Evolutionary conservation across 2,329 filamentous ascomycete genomes (phyloP).

Genomic region (Sordariomycetes sp.): DNA sequence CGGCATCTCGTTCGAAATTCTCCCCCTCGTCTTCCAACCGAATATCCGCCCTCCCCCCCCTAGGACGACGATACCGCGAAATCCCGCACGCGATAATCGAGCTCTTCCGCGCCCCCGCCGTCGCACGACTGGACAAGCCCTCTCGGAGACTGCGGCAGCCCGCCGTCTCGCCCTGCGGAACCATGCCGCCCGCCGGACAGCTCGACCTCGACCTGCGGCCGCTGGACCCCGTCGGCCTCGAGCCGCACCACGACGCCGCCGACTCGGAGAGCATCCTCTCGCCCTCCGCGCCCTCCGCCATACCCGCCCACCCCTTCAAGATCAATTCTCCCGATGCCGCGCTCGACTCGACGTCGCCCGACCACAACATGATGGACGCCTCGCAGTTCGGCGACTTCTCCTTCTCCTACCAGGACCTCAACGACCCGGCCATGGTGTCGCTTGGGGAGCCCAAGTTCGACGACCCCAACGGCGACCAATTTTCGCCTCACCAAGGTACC

Average conservation of each 20-base stretch:
- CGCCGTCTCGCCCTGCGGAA: slow-evolving; percentile 2
- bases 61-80: background rate
- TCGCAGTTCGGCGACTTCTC: slow-evolving; percentile 42
- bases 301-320: slow-evolving; percentile 7
- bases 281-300: slow-evolving; percentile 8
- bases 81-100: background rate
- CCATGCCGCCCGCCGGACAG: background rate
- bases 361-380: slow-evolving; percentile 30
- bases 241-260: background rate
- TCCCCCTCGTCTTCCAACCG: background rate
- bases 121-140: background rate
- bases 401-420: slow-evolving; percentile 35
- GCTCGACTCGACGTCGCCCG: slow-evolving; percentile 21
- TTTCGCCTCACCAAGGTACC: slow-evolving; percentile 15
- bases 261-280: slow-evolving; percentile 5
- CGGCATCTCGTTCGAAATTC: background rate
- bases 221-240: background rate
- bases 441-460: slow-evolving; percentile 20
- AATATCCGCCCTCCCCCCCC: background rate
- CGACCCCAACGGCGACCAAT: slow-evolving; percentile 20
- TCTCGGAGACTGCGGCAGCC: background rate
- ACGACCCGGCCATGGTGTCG: slow-evolving; percentile 29
- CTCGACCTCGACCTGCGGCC: background rate
- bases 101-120: background rate
- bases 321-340: slow-evolving; percentile 16